Evolutionary conservation across 805 yeast species (phyloP).

Genomic region (Lipomyces lipofer): DNA sequence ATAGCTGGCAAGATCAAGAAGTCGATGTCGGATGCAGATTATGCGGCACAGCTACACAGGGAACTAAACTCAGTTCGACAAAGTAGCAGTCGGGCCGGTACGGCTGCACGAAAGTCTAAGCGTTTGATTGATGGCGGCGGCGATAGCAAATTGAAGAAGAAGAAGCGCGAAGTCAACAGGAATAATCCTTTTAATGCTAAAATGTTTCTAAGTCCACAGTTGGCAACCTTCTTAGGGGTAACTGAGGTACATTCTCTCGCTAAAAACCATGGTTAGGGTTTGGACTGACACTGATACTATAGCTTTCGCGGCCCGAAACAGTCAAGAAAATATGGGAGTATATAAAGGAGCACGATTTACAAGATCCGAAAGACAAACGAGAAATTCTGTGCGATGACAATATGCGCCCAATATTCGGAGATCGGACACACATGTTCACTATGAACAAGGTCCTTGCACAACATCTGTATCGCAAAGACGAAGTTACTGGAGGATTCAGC

Average conservation of each 20-base stretch:
- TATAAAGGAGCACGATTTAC: slow-evolving; percentile 61
- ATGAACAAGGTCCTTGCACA: slow-evolving; percentile 36
- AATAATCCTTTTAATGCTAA: slow-evolving; percentile 43
- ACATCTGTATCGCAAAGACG: slow-evolving; percentile 34
- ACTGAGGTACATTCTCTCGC: slow-evolving; percentile 33
- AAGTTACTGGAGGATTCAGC: slow-evolving; percentile 10
- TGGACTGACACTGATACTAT: neutral
- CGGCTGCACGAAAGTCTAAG: slow-evolving; percentile 22
- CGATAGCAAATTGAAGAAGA: slow-evolving; percentile 22
- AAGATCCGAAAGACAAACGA: slow-evolving; percentile 65
- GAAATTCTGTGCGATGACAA: slow-evolving; percentile 64
- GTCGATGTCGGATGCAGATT: slow-evolving; percentile 26
- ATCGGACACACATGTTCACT: slow-evolving; percentile 36
- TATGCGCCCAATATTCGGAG: slow-evolving; percentile 60
- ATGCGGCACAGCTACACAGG: slow-evolving; percentile 22
- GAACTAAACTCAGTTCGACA: slow-evolving; percentile 21
- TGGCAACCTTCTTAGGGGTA: slow-evolving; percentile 52
- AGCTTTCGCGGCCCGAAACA: slow-evolving; percentile 64
- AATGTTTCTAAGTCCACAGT: slow-evolving; percentile 51
- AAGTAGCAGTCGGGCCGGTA: slow-evolving; percentile 2
- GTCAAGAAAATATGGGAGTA: slow-evolving; percentile 71
- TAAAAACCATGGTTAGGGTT: slow-evolving; percentile 12
- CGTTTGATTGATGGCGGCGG: slow-evolving; percentile 15
- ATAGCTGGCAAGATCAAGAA: slow-evolving; percentile 21
- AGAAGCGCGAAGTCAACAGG: slow-evolving; percentile 37